Conservation (phyloP, 2,329 filamentous ascomycete genomes). For the Cyclaneusma minus region DNA sequence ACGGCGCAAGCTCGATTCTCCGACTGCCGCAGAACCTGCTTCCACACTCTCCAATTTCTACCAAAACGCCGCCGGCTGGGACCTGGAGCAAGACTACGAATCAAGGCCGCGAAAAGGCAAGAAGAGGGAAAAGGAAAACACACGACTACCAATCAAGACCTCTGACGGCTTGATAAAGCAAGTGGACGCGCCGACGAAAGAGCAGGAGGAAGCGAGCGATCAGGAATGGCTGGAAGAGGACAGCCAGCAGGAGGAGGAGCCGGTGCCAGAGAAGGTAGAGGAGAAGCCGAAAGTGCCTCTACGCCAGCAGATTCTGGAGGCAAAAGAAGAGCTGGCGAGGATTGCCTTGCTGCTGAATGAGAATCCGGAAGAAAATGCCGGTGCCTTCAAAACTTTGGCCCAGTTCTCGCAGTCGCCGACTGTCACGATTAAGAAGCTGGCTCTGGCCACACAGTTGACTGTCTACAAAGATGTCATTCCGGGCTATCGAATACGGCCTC, state of each 20-base stretch:
- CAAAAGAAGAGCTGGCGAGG: slow-evolving; percentile 84
- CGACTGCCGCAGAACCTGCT: slow-evolving; percentile 27
- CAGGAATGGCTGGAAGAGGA: slow-evolving; percentile 46
- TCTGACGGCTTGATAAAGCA: slow-evolving; percentile 58
- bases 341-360: slow-evolving; percentile 74
- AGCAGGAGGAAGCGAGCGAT: slow-evolving; percentile 29
- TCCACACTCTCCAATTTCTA: slow-evolving; percentile 35
- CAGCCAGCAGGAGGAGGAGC: slow-evolving; percentile 29
- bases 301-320: slow-evolving; percentile 65
- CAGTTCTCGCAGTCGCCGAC: slow-evolving; percentile 57
- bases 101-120: slow-evolving; percentile 58
- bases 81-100: slow-evolving; percentile 87
- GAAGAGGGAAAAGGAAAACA: slow-evolving; percentile 56
- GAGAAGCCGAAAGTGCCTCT: slow-evolving; percentile 51
- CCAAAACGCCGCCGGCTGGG: slow-evolving; percentile 66
- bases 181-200: slow-evolving; percentile 26
- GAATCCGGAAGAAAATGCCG: slow-evolving; percentile 79
- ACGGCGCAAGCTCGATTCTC: slow-evolving; percentile 38
- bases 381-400: slow-evolving; percentile 62
- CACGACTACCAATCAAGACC: slow-evolving; percentile 74
- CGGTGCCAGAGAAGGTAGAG: slow-evolving; percentile 30
- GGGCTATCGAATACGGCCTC: slow-evolving; percentile 81
- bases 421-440: slow-evolving; percentile 66
- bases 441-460: slow-evolving; percentile 71
- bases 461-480: slow-evolving; percentile 95